Base-by-base conservation (phyloP, 2,329 filamentous ascomycete genomes). In the Huntiella bhutanensis region DNA sequence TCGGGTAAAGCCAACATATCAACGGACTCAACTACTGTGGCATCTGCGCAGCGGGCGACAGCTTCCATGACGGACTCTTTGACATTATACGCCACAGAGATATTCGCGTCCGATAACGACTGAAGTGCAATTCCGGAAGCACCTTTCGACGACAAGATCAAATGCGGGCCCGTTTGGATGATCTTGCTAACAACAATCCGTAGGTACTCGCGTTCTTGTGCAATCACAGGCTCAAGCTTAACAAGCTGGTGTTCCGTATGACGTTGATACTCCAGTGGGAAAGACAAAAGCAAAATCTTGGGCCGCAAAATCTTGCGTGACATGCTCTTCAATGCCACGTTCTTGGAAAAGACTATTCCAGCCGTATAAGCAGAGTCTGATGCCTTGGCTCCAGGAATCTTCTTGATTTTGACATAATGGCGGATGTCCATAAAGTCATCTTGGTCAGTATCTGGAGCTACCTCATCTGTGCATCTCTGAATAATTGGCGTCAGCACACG, bases 341-440 rank as follows among this genome's bases (percentile, higher is more conserved):
- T 98, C 59, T 98, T 98, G 10, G 86, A 91, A 59, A 98, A 98
- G 1, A 98, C 87, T 6, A 98, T 80, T 0, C 91, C 92, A 7
- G 91, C 94, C 12, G 96, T 81, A 59, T 98, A 98, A n/a, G 80
- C 79, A 5, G 88, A 96, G 60, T 98, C 88, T 17, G 83, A 78
- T 13, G 88, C 87, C 52, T 74, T 80, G 12, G 87, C 88, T 12
- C 91, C 88, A 0, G 87, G 83, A 10, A 98, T 91, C 58, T 92
- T 93, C 59, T 98, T 98, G 28, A 98, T 64, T 59, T 98, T 98
- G 52, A 98, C 85, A 57, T 95, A 98, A 58, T 96, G 87, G 3
- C 91, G 75, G 50, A 98, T 91, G 58, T 98, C 91, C 70, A 98
- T 96, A 57, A 91, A 83, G 59, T 98, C 91, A 22, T 86, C 87